Evolutionary conservation across 2,329 filamentous ascomycete species (phyloP).

Genomic region (Leptographium flavum): DNA sequence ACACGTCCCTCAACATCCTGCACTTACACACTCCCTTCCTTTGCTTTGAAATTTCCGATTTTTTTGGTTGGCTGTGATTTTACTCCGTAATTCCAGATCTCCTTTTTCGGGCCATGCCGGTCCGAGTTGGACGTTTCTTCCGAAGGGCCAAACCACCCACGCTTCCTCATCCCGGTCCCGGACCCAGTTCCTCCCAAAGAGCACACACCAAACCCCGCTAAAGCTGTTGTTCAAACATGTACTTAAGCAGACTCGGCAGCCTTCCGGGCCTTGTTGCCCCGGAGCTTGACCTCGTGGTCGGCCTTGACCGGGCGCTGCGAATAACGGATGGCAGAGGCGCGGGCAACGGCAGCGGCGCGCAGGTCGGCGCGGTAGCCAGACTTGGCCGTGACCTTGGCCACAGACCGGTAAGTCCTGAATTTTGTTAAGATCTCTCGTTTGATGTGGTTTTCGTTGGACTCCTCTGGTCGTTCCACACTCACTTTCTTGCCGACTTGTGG

Average conservation of each 20-base stretch:
- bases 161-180: background rate
- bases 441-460: no score
- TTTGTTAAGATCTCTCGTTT: background rate
- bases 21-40: background rate
- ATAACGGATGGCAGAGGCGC: slow-evolving; percentile 71
- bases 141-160: background rate
- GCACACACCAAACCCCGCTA: no score
- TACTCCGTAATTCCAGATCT: background rate
- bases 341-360: slow-evolving; percentile 65
- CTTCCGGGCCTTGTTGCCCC: slow-evolving; percentile 69
- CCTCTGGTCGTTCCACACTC: no score
- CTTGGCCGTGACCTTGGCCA: slow-evolving; percentile 74
- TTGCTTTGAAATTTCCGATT: slow-evolving; percentile 1
- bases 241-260: slow-evolving; percentile 37
- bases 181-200: background rate
- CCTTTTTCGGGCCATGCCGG: background rate
- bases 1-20: background rate
- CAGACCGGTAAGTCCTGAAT: slow-evolving; percentile 68
- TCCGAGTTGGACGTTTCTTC: background rate
- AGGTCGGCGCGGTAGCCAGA: slow-evolving; percentile 72
- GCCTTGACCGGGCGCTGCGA: slow-evolving; percentile 71
- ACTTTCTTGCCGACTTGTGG: slow-evolving; percentile 66
- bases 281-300: slow-evolving; percentile 55
- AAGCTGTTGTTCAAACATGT: no score
- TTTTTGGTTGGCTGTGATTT: slow-evolving; percentile 1